phyloP scores from a whole-genome alignment of 768 basidiomycete species.

The Lyophyllum decastes region DNA sequence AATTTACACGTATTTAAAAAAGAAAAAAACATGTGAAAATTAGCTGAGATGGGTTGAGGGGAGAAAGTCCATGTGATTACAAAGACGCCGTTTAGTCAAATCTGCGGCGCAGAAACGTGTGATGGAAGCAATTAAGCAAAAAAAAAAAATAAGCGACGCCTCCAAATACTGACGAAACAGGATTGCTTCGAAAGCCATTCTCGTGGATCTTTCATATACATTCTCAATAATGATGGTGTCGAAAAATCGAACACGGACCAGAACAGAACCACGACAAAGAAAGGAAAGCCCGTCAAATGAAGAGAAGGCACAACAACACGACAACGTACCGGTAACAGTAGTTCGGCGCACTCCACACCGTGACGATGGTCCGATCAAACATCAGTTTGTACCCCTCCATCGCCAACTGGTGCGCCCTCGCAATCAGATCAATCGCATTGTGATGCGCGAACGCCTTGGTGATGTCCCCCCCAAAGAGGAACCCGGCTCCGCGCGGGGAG shows the following conservation, averaged over 20 bases:
- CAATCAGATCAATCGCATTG: slow-evolving; percentile 93
- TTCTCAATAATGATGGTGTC: background rate
- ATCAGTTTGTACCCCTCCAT: slow-evolving; percentile 98
- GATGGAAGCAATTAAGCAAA: background rate
- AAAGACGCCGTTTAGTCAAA: background rate
- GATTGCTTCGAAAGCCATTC: background rate
- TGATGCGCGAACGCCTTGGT: slow-evolving; percentile 88
- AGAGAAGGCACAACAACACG: slow-evolving; percentile 7
- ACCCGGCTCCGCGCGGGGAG: slow-evolving; percentile 97
- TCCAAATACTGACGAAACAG: background rate
- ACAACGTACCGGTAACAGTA: slow-evolving; percentile 89
- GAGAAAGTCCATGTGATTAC: background rate
- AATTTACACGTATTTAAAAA: background rate
- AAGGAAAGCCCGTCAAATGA: background rate
- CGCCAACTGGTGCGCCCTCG: slow-evolving; percentile 94
- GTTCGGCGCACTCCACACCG: slow-evolving; percentile 98
- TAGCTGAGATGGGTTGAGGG: background rate
- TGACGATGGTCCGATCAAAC: slow-evolving; percentile 94
- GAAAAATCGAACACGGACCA: background rate
- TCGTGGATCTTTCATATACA: background rate
- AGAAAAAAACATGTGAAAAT: background rate
- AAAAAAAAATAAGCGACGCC: background rate
- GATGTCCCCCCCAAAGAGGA: slow-evolving; percentile 90
- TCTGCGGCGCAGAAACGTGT: background rate
- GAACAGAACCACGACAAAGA: background rate